Base-by-base conservation (phyloP, 805 yeast species). In the Yamadazyma paraphyllophila region DNA sequence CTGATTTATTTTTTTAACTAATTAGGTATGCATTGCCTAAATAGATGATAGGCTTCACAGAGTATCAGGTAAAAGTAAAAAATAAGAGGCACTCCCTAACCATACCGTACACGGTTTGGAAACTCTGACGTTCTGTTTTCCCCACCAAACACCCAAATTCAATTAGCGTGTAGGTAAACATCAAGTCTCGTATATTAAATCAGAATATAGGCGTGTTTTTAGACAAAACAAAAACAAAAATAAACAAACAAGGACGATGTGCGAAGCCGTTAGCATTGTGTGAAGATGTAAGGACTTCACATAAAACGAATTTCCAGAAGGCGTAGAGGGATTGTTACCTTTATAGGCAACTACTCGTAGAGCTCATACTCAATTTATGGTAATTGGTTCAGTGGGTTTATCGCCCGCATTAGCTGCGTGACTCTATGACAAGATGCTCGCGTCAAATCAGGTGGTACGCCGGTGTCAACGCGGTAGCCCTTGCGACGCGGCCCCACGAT, bases 211-310 rank as follows among this genome's bases (percentile, higher is more conserved):
- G 45, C 45, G 45, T 36, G 45, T 27, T 42, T 36, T 13, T 16
- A 34, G 45, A 36, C 2, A 13, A 42, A 42, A 42, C 20, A n/a
- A 26, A 42, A 42, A 42, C 36, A 42, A 42, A 38, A 38, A 39
- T 20, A 39, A 20, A 39, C 16, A 39, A 26, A 42, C 35, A 31
- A 39, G 32, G 32, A n/a, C 26, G 32, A 39, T 16, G 24, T 16
- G 15, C 25, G 35, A 42, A 13, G 12, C 40, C 45, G 40, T 35
- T 42, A 16, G 36, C 17, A 31, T 40, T 30, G 36, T 40, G 14
- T 17, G 14, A 8, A 13, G 36, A 20, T n/a, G 17, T 30, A 24
- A 31, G 31, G 17, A 7, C 36, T 32, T 31, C 15, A 26, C 14
- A 26, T 37, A 37, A n/a, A 11, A 29, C 31, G 13, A 4, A 29